phyloP scores from a whole-genome alignment of 345 rosid genomes.

The Noccaea bulbosa region DNA sequence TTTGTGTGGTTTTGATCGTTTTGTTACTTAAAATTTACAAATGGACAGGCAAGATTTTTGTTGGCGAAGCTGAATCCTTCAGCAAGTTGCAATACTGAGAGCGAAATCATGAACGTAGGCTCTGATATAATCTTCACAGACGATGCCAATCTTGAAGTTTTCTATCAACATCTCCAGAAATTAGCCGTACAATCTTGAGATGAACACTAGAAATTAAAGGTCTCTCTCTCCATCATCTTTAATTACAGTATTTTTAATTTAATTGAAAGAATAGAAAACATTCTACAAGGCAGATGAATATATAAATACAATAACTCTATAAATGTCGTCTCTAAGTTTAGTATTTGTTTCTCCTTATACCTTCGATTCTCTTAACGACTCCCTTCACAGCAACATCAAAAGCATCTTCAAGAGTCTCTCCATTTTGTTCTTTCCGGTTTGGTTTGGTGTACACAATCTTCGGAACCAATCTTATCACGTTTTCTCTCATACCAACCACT shows the following conservation, averaged over 20 bases:
- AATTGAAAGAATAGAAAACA: background rate
- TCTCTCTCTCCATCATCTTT: background rate
- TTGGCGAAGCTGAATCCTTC: slow-evolving; percentile 1
- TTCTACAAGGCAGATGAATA: background rate
- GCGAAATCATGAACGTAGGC: background rate
- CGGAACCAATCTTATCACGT: slow-evolving; percentile 53
- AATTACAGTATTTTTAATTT: background rate
- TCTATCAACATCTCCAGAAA: slow-evolving; percentile 13
- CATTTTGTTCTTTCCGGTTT: slow-evolving; percentile 23
- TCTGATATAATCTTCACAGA: background rate
- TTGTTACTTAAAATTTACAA: background rate
- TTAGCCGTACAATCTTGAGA: background rate
- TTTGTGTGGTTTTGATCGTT: background rate
- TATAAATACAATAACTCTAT: background rate
- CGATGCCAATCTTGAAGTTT: slow-evolving; percentile 2
- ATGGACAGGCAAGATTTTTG: slow-evolving; percentile 10
- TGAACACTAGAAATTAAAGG: background rate
- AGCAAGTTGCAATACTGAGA: background rate
- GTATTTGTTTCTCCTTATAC: slow-evolving; percentile 25
- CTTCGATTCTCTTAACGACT: slow-evolving; percentile 43
- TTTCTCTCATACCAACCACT: slow-evolving; percentile 50
- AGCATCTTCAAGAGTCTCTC: slow-evolving; percentile 52
- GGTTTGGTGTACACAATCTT: slow-evolving; percentile 54
- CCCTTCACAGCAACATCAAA: slow-evolving; percentile 53
- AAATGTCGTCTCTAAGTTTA: slow-evolving; percentile 1